Base-by-base conservation (phyloP, 352 stramenopile species). In the Globisporangium emineosum region DNA sequence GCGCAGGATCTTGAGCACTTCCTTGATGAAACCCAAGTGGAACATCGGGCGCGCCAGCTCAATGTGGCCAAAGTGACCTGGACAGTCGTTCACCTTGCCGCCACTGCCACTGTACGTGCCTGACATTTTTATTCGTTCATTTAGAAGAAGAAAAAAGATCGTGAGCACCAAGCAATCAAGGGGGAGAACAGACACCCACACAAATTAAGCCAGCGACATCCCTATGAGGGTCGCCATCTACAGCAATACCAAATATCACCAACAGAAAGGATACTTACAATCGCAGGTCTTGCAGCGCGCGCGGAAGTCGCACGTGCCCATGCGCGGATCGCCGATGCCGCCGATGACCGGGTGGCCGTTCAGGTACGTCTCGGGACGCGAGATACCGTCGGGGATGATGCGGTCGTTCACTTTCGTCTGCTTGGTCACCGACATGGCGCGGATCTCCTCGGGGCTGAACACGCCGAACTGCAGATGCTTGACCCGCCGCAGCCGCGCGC, bases 51-150 rank as follows among this genome's bases (percentile, higher is more conserved):
- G 72, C 50, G 96, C 95, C 35, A 99, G 75, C 69, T 99, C 95
- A 72, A 99, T 98, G 82, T 99, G 98, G 40, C 98, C 98, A 79
- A 99, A 99, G 76, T 99, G 98, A 56, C 98, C 97, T 3, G 97
- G 97, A 69, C 98, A 98, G 68, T 98, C 96, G 64, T 99, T 98
- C 69, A 98, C 96, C 57, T 98, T 97, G 59, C 95, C 82, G 51
- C 86, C 89, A 57, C 86, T 97, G 56, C 89, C 89, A 61, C 88
- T 96, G 79, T 97, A 97, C 19, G 86, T 96, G 68, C 76, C 76
- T 45, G 15, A 45, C n/a, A 21, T 45, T 45, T 21, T 17, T 17
- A 45, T 21, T 45, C 37, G n/a, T 45, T 45, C 37, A 45, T 45
- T 84, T 58, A 19, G 21, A 33, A 35, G 12, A 32, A 53, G 13